phyloP scores from a whole-genome alignment of 768 basidiomycete genomes.

The Mycena maculata region DNA sequence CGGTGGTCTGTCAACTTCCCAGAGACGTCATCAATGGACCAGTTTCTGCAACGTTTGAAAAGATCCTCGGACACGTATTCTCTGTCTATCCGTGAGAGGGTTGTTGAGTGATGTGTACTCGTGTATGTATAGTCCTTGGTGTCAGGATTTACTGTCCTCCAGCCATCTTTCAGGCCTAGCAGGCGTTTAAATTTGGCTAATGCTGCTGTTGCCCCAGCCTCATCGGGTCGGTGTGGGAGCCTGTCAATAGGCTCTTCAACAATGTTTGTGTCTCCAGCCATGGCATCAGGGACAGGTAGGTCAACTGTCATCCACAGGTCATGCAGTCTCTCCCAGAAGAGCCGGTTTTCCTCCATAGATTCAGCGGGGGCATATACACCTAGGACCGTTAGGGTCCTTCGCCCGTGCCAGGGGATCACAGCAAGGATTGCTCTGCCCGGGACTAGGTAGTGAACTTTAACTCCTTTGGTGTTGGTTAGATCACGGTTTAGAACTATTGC shows the following conservation, averaged over 20 bases:
- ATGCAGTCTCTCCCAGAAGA: not conserved
- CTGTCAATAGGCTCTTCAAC: slow-evolving; percentile 9
- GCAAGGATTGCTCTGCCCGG: slow-evolving; percentile 17
- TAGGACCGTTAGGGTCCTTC: slow-evolving; percentile 15
- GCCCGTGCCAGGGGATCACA: slow-evolving; percentile 14
- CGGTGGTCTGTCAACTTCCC: slow-evolving; percentile 26
- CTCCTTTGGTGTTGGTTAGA: not conserved
- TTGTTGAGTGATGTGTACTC: not conserved
- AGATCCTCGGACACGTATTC: slow-evolving; percentile 17
- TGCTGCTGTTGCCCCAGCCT: not conserved
- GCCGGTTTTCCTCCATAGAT: slow-evolving; percentile 2
- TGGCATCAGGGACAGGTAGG: not conserved
- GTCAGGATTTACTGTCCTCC: slow-evolving; percentile 15
- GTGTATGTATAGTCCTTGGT: slow-evolving; percentile 23
- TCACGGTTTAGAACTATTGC: slow-evolving; percentile 32
- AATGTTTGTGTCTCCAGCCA: not conserved
- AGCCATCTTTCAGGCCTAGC: slow-evolving; percentile 18
- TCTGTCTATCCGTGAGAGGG: slow-evolving; percentile 24
- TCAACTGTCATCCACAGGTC: not conserved
- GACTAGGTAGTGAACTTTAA: slow-evolving; percentile 5
- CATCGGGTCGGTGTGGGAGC: slow-evolving; percentile 1
- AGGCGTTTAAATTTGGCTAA: slow-evolving; percentile 8
- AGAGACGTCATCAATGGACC: slow-evolving; percentile 13
- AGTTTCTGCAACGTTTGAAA: slow-evolving; percentile 2
- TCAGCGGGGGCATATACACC: slow-evolving; percentile 20